These are phyloP conservation scores for Salix exigua DNA, from an alignment of 345 rosid genomes.

Conservation along the genomic window DNA sequence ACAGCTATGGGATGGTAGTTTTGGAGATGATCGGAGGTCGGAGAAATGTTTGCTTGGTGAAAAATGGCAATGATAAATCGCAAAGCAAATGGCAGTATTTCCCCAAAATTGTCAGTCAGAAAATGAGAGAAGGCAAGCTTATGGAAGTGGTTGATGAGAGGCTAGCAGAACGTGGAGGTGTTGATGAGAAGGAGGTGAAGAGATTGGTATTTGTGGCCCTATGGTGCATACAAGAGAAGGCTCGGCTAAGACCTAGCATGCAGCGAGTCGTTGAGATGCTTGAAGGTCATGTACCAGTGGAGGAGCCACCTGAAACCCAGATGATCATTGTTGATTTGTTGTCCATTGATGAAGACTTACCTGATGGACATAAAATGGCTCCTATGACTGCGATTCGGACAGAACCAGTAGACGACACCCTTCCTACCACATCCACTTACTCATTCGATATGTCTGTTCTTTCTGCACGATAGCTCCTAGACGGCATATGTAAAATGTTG, in stretches of 20 bases:
- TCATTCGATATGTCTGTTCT: conserved; percentile 17
- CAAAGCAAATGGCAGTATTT: conserved; percentile 58
- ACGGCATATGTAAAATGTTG: no score
- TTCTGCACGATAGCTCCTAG: conserved; percentile 48
- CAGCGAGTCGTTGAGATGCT: conserved; percentile 71
- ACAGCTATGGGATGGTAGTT: conserved; percentile 29
- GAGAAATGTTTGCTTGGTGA: conserved; percentile 34
- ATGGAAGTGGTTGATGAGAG: conserved; percentile 71
- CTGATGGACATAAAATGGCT: not conserved
- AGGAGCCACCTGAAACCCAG: conserved; percentile 69
- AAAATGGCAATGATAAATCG: conserved; percentile 29
- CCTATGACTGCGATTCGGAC: conserved; percentile 21
- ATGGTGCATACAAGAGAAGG: conserved; percentile 86
- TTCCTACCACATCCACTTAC: conserved; percentile 37
- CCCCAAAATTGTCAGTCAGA: conserved; percentile 60
- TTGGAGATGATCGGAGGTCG: conserved; percentile 24
- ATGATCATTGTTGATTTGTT: conserved; percentile 65
- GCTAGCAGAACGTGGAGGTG: conserved; percentile 36
- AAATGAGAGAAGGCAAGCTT: conserved; percentile 52
- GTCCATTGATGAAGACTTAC: conserved; percentile 39
- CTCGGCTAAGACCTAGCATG: conserved; percentile 68
- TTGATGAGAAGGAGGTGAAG: conserved; percentile 59
- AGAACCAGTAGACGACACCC: conserved; percentile 10
- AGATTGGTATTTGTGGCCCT: conserved; percentile 56
- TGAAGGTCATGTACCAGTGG: conserved; percentile 53